These are phyloP conservation scores for Lentinula guzmanii DNA, from an alignment of 768 basidiomycete species.

Conservation along the genomic window DNA sequence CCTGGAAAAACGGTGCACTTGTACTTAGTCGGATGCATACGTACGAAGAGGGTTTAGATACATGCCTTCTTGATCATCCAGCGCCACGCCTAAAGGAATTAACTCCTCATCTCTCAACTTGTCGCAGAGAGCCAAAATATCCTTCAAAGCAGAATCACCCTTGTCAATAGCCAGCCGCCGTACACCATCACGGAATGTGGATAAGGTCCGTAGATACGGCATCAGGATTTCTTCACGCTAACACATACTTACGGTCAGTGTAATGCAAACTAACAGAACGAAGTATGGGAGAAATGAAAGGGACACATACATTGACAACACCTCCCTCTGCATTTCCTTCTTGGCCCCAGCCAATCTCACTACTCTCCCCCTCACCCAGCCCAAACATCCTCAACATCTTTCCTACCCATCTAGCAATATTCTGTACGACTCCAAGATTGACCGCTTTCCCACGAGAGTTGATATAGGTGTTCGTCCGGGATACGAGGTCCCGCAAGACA, in stretches of 20 bases:
- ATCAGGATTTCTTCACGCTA: constrained; percentile 82
- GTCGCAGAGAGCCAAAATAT: constrained; percentile 85
- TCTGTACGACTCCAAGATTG: no score
- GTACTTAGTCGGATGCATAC: constrained; percentile 5
- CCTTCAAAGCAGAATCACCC: constrained; percentile 58
- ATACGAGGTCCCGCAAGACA: no score
- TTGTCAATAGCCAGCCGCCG: constrained; percentile 75
- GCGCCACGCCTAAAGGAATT: constrained; percentile 88
- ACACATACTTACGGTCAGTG: background rate
- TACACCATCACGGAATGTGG: constrained; percentile 88
- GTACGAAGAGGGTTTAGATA: background rate
- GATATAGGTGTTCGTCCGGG: no score
- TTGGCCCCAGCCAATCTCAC: constrained; percentile 70
- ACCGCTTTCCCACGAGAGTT: no score
- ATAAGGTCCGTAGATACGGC: constrained; percentile 82
- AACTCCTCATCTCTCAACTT: constrained; percentile 85
- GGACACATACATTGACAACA: constrained; percentile 38
- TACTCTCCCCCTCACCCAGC: no score
- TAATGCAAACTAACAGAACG: background rate
- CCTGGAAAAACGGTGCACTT: constrained; percentile 37
- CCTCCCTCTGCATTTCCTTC: constrained; percentile 37
- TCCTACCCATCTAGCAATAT: no score
- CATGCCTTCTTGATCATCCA: constrained; percentile 94
- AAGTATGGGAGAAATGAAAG: background rate
- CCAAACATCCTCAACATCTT: no score